phyloP scores from a whole-genome alignment of 2,329 filamentous ascomycete species.

The Calonectria henricotiae region DNA sequence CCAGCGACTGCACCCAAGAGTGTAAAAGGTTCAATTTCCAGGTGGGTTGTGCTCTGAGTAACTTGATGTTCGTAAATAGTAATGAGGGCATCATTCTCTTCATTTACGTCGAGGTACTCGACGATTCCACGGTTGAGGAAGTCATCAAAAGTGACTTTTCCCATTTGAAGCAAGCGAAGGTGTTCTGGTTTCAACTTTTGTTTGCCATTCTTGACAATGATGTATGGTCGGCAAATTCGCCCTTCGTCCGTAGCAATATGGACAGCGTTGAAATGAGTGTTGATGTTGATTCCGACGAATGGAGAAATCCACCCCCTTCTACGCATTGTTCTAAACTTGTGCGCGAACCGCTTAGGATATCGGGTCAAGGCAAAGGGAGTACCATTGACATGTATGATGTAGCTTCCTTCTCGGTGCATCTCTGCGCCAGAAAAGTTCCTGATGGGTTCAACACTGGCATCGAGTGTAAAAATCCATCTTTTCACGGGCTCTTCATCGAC shows the following conservation, averaged over 20 bases:
- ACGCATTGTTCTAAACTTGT: constrained; percentile 87
- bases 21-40: constrained; percentile 98
- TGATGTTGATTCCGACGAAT: constrained; percentile 97
- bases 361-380: constrained; percentile 92
- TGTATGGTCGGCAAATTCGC: constrained; percentile 94
- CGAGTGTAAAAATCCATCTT: constrained; percentile 88
- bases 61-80: constrained; percentile 91
- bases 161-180: constrained; percentile 85
- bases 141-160: constrained; percentile 92
- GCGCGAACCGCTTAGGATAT: constrained; percentile 88
- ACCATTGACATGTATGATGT: constrained; percentile 95
- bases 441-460: constrained; percentile 86
- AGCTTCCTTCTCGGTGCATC: constrained; percentile 87
- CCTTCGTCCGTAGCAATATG: constrained; percentile 98
- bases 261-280: constrained; percentile 91
- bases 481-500: constrained; percentile 93
- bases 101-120: constrained; percentile 98
- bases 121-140: constrained; percentile 92
- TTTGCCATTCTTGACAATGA: constrained; percentile 91
- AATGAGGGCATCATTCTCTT: constrained; percentile 97
- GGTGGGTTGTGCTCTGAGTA: constrained; percentile 86
- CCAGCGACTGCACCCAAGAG: constrained; percentile 96
- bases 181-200: constrained; percentile 86
- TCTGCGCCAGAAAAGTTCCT: constrained; percentile 83
- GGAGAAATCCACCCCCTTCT: constrained; percentile 94